Conservation (phyloP, 192 early-diverging fungal species). For the Geosiphon pyriformis region DNA sequence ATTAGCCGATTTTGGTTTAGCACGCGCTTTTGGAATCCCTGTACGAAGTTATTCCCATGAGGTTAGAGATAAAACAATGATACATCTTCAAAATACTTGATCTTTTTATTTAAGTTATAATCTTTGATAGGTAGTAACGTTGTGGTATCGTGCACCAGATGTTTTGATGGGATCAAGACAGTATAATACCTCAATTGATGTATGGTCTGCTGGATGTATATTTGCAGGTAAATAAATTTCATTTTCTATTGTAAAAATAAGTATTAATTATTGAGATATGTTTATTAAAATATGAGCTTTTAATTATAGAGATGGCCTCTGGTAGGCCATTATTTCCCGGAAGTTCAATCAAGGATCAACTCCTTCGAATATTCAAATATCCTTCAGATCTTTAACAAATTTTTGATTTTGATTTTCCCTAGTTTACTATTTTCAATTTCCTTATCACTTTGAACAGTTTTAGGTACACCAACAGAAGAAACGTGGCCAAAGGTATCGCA, state of each 20-base stretch:
- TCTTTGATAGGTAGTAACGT: slow-evolving; percentile 67
- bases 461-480: slow-evolving; percentile 77
- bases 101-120: too few relatives aligned
- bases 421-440: too few relatives aligned
- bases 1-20: slow-evolving; percentile 93
- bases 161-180: slow-evolving; percentile 84
- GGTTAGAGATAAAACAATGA: too few relatives aligned
- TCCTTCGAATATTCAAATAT: slow-evolving; percentile 86
- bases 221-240: slow-evolving; percentile 55
- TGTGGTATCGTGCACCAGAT: slow-evolving; percentile 87
- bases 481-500: slow-evolving; percentile 82
- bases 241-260: background rate
- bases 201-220: slow-evolving; percentile 86
- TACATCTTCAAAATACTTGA: too few relatives aligned
- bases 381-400: too few relatives aligned
- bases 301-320: slow-evolving; percentile 66
- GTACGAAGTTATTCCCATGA: slow-evolving; percentile 82
- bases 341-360: slow-evolving; percentile 79
- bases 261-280: background rate
- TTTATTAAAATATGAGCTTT: too few relatives aligned
- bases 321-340: slow-evolving; percentile 92
- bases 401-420: too few relatives aligned
- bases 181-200: slow-evolving; percentile 82
- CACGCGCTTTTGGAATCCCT: slow-evolving; percentile 94
- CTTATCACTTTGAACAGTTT: slow-evolving; percentile 37